A percentile compares a stretch with the other conserved stretches of the same genome.
phyloP scores from a whole-genome alignment of 257 asterid genomes.

The Fraxinus quadrangulata region DNA sequence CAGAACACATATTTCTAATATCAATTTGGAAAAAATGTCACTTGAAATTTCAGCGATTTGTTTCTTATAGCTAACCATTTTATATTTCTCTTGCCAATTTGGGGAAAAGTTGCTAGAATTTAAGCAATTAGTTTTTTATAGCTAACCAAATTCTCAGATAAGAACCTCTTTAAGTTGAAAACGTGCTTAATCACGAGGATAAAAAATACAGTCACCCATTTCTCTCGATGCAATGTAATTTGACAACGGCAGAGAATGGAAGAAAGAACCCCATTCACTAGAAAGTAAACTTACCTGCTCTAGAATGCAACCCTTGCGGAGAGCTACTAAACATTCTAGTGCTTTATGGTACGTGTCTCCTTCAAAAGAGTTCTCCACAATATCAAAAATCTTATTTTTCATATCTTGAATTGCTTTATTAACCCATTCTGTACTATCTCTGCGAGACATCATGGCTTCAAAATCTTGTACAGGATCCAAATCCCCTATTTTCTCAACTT shows the following conservation, averaged over 20 bases:
- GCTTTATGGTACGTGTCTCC: conserved; percentile 64
- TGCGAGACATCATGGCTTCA: conserved; percentile 80
- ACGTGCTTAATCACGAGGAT: too few relatives aligned
- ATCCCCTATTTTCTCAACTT: conserved; percentile 68
- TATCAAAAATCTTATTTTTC: conserved; percentile 60
- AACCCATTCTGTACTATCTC: conserved; percentile 87
- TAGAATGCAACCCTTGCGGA: conserved; percentile 81
- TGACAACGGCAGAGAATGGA: too few relatives aligned
- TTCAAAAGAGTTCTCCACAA: conserved; percentile 65
- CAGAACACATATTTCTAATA: background rate
- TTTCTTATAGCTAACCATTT: too few relatives aligned
- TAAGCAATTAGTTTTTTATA: background rate
- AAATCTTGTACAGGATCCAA: conserved; percentile 80
- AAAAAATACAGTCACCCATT: too few relatives aligned
- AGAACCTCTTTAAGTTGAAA: too few relatives aligned
- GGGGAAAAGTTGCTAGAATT: background rate
- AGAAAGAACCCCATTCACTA: too few relatives aligned
- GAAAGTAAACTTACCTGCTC: conserved; percentile 63
- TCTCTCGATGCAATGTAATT: too few relatives aligned
- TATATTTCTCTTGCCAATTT: background rate
- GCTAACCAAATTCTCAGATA: too few relatives aligned
- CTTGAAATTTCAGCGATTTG: too few relatives aligned
- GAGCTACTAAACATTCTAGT: conserved; percentile 69
- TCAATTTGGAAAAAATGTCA: too few relatives aligned
- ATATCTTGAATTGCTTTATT: conserved; percentile 66